Evolutionary conservation across 148 eudicot genomes (phyloP).

Genomic region (Agrostemma githago): DNA sequence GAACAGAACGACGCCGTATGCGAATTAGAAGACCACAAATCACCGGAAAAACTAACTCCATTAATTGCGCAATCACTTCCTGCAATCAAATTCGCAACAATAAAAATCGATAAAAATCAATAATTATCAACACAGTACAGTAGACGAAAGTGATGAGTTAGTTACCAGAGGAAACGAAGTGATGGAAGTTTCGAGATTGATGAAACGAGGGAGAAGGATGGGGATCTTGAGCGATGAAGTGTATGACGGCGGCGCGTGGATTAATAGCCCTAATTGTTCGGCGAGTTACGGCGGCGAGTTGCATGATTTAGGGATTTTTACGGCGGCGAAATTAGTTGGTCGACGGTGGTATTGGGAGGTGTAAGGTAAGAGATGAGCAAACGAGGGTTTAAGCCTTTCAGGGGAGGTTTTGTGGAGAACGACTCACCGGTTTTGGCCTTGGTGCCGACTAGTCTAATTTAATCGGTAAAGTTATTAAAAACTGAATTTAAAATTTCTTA

Average conservation of each 20-base stretch:
- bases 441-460: no score
- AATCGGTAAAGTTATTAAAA: no score
- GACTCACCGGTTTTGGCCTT: no score
- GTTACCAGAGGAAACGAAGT: slow-evolving; percentile 19
- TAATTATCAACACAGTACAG: not conserved
- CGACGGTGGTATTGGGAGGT: not conserved
- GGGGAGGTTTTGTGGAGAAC: not conserved
- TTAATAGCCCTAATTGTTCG: slow-evolving; percentile 28
- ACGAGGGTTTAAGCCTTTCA: not conserved
- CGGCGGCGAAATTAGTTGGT: not conserved
- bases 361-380: not conserved
- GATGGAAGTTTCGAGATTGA: slow-evolving; percentile 18
- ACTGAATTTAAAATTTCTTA: no score
- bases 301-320: slow-evolving; percentile 26
- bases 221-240: slow-evolving; percentile 12
- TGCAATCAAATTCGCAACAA: not conserved
- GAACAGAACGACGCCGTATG: slow-evolving; percentile 34
- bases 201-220: slow-evolving; percentile 12
- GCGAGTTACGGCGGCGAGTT: slow-evolving; percentile 34
- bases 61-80: slow-evolving; percentile 11
- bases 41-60: not conserved
- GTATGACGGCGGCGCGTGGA: slow-evolving; percentile 13
- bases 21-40: slow-evolving; percentile 2
- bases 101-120: slow-evolving; percentile 8
- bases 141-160: no score